These are phyloP conservation scores for Brassica balearica DNA, from an alignment of 441 rosid species.

Conservation along the genomic window DNA sequence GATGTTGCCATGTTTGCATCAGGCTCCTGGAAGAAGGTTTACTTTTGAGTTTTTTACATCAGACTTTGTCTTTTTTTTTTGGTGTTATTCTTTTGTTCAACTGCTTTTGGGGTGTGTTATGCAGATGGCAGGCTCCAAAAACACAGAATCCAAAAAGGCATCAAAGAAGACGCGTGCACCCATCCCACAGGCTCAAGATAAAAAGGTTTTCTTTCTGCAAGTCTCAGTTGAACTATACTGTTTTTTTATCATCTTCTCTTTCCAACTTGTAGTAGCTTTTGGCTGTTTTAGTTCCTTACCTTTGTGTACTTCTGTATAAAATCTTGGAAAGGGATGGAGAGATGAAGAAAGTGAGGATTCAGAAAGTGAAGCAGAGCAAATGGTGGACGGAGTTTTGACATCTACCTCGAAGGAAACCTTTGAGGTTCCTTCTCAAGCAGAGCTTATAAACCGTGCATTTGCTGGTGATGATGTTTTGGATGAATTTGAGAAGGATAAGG, in stretches of 20 bases:
- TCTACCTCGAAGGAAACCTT: constrained; percentile 56
- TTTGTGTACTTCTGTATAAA: constrained; percentile 26
- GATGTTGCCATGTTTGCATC: constrained; percentile 82
- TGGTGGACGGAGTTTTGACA: constrained; percentile 83
- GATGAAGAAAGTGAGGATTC: constrained; percentile 64
- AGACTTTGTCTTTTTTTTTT: no score
- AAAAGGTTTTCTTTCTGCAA: constrained; percentile 50
- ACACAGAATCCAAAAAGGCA: constrained; percentile 48
- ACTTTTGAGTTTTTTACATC: constrained; percentile 3
- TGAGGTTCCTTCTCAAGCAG: constrained; percentile 90
- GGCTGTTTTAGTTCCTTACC: constrained; percentile 16
- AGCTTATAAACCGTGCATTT: constrained; percentile 83
- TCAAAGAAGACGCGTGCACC: constrained; percentile 41
- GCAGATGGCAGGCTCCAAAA: constrained; percentile 63
- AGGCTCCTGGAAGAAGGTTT: constrained; percentile 81
- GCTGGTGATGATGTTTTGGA: constrained; percentile 93
- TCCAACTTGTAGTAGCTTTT: constrained; percentile 1
- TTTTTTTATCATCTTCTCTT: neutral
- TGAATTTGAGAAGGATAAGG: constrained; percentile 76
- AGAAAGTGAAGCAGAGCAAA: constrained; percentile 65
- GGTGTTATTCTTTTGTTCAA: constrained; percentile 1
- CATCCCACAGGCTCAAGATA: constrained; percentile 41
- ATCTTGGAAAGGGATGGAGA: constrained; percentile 52
- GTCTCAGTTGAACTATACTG: constrained; percentile 9
- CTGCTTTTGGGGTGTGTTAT: constrained; percentile 21